phyloP scores from a whole-genome alignment of 2,329 filamentous ascomycete genomes.

The Metarhizium sp. region DNA sequence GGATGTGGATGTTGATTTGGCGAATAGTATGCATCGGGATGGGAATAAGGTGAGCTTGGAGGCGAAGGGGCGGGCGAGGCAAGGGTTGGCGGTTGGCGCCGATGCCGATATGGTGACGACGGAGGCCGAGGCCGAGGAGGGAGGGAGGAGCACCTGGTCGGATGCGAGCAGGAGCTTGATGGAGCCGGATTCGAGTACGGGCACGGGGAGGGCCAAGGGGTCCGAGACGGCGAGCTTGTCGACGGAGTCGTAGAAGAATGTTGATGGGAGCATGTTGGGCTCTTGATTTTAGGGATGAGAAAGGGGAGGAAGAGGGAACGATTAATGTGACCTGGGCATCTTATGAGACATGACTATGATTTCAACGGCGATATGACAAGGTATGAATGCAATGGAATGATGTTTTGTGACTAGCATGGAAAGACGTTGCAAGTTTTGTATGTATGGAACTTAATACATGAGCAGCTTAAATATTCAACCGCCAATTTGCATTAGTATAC shows the following conservation, averaged over 20 bases:
- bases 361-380: no score
- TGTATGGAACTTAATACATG: neutral
- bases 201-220: constrained; percentile 22
- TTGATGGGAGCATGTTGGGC: neutral
- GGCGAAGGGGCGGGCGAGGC: constrained; percentile 2
- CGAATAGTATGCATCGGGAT: constrained; percentile 6
- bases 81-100: constrained; percentile 4
- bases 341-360: neutral
- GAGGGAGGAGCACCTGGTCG: constrained; percentile 19
- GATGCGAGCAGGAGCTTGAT: constrained; percentile 28
- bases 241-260: constrained; percentile 17
- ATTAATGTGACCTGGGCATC: neutral
- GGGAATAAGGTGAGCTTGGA: constrained; percentile 4
- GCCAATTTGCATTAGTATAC: neutral
- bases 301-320: neutral
- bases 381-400: no score
- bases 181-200: constrained; percentile 26
- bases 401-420: no score
- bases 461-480: neutral
- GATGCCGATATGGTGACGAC: no score
- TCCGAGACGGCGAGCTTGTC: constrained; percentile 29
- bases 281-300: neutral
- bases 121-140: constrained; percentile 12
- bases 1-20: constrained; percentile 10
- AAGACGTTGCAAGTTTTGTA: no score